phyloP scores from a whole-genome alignment of 1,284 basidiomycete genomes.

The Trichosporon sp. region DNA sequence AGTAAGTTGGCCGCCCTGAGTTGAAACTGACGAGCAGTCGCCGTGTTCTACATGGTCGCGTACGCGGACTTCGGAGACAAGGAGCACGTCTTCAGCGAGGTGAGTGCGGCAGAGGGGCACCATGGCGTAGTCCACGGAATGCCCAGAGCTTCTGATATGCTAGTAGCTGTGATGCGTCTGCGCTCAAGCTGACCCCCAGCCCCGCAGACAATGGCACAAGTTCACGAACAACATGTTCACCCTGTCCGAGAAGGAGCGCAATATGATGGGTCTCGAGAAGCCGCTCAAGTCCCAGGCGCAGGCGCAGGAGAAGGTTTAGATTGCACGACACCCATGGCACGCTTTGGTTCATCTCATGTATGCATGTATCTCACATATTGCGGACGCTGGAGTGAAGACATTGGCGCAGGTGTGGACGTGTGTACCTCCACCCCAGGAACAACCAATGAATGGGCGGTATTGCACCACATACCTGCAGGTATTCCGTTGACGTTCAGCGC shows the following conservation, averaged over 20 bases:
- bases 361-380: conserved; percentile 7
- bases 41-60: conserved; percentile 49
- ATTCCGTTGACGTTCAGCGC: too few relatives aligned
- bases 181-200: conserved; percentile 28
- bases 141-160: too few relatives aligned
- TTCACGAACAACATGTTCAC: conserved; percentile 38
- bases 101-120: conserved; percentile 32
- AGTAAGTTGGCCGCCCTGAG: conserved; percentile 33
- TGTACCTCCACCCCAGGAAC: background rate
- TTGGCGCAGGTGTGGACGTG: background rate
- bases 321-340: background rate
- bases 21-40: conserved; percentile 35
- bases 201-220: conserved; percentile 39
- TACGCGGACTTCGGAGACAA: conserved; percentile 51
- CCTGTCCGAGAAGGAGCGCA: conserved; percentile 42
- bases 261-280: conserved; percentile 34
- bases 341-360: conserved; percentile 8
- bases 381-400: background rate
- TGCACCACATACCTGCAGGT: background rate
- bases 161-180: too few relatives aligned
- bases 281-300: conserved; percentile 15
- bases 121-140: too few relatives aligned
- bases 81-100: conserved; percentile 56
- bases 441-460: background rate
- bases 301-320: conserved; percentile 16